Percentiles rank a stretch among this genome's conserved stretches.
Conservation (phyloP, 78 protist genomes). For the slime mould (Dictyostelium discoideum) region dicty_2.7 NC_007088.5:3402001-3402500, state of each 20-base stretch:
- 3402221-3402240: background rate
- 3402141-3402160: too few relatives aligned
- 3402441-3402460: background rate
- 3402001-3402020: too few relatives aligned
- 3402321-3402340: background rate
- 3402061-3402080: too few relatives aligned
- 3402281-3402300: background rate
- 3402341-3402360: background rate
- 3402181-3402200: background rate
- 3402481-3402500: conserved; percentile 75
- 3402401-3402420: too few relatives aligned
- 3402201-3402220: background rate
- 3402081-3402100: too few relatives aligned
- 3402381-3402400: too few relatives aligned
- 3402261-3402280: background rate
- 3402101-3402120: too few relatives aligned
- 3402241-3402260: too few relatives aligned
- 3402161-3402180: background rate
- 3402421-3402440: background rate
- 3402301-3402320: too few relatives aligned
- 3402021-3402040: too few relatives aligned
- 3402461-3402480: conserved; percentile 32
- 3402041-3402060: too few relatives aligned
- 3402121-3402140: too few relatives aligned
- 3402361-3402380: background rate